A percentile compares a stretch with the other conserved stretches of the same genome.
These are phyloP conservation scores for Sporothrix dimorphospora DNA, from an alignment of 2,329 filamentous ascomycete species.

Conservation along the genomic window DNA sequence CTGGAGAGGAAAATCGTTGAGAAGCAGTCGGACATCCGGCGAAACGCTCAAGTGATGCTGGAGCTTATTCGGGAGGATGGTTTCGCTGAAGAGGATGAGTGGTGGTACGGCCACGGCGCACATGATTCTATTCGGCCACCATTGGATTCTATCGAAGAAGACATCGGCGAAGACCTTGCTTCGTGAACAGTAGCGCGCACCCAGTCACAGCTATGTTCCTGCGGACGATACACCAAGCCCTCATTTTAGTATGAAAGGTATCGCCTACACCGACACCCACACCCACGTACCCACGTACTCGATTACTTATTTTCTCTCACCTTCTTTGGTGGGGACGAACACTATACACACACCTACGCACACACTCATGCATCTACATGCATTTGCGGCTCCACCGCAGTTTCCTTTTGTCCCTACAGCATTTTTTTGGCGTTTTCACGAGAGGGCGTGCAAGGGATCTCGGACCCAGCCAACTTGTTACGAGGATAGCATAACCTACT, in stretches of 20 bases:
- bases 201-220: neutral
- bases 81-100: constrained; percentile 62
- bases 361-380: neutral
- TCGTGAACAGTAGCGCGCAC: neutral
- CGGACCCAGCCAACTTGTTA: neutral
- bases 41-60: constrained; percentile 64
- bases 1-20: constrained; percentile 62
- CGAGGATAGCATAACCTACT: neutral
- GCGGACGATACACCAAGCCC: neutral
- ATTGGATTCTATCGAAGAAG: constrained; percentile 56
- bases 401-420: constrained; percentile 25
- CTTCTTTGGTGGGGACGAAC: neutral
- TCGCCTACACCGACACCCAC: too few species aligned
- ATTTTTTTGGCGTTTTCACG: neutral
- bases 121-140: constrained; percentile 60
- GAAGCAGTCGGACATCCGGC: constrained; percentile 62
- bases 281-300: neutral
- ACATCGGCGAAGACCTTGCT: constrained; percentile 44
- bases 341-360: neutral
- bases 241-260: too few species aligned
- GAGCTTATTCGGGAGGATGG: constrained; percentile 67
- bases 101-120: constrained; percentile 60
- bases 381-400: neutral
- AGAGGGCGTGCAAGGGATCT: neutral
- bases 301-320: neutral